These are phyloP conservation scores for Podaxis sp. DNA, from an alignment of 768 basidiomycete species.

Conservation along the genomic window DNA sequence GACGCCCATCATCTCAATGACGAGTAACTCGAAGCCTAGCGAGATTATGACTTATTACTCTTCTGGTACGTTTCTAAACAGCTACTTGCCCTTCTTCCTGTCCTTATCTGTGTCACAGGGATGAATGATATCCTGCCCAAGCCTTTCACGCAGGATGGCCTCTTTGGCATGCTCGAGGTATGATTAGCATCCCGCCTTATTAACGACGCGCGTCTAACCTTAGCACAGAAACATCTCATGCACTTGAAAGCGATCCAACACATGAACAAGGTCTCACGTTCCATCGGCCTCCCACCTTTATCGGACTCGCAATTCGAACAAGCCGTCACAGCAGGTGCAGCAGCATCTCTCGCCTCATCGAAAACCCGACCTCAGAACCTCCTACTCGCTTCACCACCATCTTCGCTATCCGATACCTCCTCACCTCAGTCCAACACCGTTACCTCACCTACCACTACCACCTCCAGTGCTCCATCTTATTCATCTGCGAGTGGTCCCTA, in stretches of 20 bases:
- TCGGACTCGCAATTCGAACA: slow-evolving; percentile 55
- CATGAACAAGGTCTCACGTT: slow-evolving; percentile 63
- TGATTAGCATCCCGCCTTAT: slow-evolving; percentile 7
- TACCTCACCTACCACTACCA: background rate
- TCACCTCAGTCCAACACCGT: background rate
- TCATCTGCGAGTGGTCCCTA: slow-evolving; percentile 17
- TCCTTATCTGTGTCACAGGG: slow-evolving; percentile 35
- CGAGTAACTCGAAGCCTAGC: slow-evolving; percentile 89
- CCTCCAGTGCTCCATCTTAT: slow-evolving; percentile 15
- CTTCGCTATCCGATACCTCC: background rate
- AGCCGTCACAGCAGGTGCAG: slow-evolving; percentile 38
- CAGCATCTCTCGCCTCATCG: background rate
- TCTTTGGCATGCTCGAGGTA: slow-evolving; percentile 92
- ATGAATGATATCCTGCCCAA: slow-evolving; percentile 98
- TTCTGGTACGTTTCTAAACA: slow-evolving; percentile 44
- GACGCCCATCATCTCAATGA: slow-evolving; percentile 99
- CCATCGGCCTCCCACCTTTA: slow-evolving; percentile 65
- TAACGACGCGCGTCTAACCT: background rate
- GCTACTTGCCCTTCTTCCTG: background rate
- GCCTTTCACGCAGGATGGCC: slow-evolving; percentile 93
- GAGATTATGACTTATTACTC: slow-evolving; percentile 91
- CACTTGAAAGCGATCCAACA: slow-evolving; percentile 87
- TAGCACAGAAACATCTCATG: slow-evolving; percentile 73
- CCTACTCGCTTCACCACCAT: slow-evolving; percentile 14
- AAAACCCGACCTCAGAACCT: slow-evolving; percentile 15